phyloP scores from a whole-genome alignment of 2,329 filamentous ascomycete genomes.

The Trichocomaceae sp. region DNA sequence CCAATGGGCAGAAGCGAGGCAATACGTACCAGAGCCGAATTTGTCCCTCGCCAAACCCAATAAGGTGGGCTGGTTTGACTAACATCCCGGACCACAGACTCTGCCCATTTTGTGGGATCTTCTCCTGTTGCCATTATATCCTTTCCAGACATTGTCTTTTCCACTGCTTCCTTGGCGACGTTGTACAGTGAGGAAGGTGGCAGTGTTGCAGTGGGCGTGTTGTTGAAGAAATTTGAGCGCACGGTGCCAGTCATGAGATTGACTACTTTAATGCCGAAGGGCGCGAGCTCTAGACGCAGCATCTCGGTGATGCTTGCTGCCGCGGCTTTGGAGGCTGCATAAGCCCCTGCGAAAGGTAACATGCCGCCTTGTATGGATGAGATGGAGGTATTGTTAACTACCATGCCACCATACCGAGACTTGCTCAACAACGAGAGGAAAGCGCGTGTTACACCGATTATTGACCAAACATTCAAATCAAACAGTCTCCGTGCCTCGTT shows the following conservation, averaged over 20 bases:
- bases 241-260: slow-evolving; percentile 1
- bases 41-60: slow-evolving; percentile 1
- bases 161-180: not conserved
- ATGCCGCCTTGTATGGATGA: not conserved
- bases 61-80: slow-evolving; percentile 1
- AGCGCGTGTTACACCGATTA: not conserved
- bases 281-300: slow-evolving; percentile 3
- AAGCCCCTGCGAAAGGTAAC: slow-evolving; percentile 6
- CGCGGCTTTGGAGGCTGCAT: slow-evolving; percentile 6
- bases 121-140: not conserved
- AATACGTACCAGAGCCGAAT: not conserved
- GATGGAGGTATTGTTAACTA: slow-evolving; percentile 6
- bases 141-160: not conserved
- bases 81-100: not conserved
- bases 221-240: not conserved
- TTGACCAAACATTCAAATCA: slow-evolving; percentile 6
- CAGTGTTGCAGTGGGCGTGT: not conserved
- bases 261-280: slow-evolving; percentile 4
- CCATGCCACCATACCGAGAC: not conserved
- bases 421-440: slow-evolving; percentile 4
- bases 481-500: slow-evolving; percentile 1
- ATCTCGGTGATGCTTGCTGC: not conserved
- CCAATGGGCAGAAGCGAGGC: not conserved
- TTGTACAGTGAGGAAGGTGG: slow-evolving; percentile 3
- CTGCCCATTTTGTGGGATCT: not conserved